Conservation (phyloP, 2,329 filamentous ascomycete genomes). For the Colletotrichum cereale region DNA sequence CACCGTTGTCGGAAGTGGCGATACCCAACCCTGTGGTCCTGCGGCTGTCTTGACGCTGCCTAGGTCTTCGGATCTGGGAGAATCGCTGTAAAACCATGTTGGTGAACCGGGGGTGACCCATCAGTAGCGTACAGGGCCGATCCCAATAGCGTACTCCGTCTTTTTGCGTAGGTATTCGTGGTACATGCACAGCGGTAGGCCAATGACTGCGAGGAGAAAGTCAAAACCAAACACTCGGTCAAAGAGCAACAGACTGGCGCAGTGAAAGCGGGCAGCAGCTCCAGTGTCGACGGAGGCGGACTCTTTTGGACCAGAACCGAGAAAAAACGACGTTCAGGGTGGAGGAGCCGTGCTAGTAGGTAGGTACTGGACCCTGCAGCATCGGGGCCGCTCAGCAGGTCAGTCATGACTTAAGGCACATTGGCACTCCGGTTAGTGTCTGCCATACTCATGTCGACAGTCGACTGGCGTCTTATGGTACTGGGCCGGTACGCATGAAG, state of each 20-base stretch:
- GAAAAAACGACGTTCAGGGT: background rate
- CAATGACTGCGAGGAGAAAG: conserved; percentile 8
- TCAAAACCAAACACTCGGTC: conserved; percentile 5
- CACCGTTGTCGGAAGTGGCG: conserved; percentile 20
- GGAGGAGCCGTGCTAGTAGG: conserved; percentile 20
- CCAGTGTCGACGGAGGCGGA: conserved; percentile 4
- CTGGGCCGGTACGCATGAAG: conserved; percentile 25
- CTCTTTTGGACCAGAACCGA: background rate
- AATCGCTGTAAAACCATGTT: conserved; percentile 1
- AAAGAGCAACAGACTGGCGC: background rate
- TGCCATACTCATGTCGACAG: conserved; percentile 23
- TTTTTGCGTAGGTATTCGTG: conserved; percentile 7
- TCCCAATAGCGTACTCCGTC: background rate
- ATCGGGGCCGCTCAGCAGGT: conserved; percentile 35
- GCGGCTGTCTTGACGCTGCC: conserved; percentile 24
- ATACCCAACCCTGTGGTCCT: conserved; percentile 29
- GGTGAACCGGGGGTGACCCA: conserved; percentile 8
- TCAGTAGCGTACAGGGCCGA: conserved; percentile 5
- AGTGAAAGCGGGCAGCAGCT: background rate
- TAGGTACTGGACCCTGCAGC: conserved; percentile 38
- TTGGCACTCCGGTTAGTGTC: conserved; percentile 23
- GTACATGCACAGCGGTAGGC: background rate
- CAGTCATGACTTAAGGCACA: conserved; percentile 12
- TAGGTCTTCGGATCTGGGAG: conserved; percentile 18
- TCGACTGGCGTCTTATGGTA: conserved; percentile 10